These are phyloP conservation scores for Tremella fuciformis DNA, from an alignment of 768 basidiomycete genomes.

Conservation along the genomic window DNA sequence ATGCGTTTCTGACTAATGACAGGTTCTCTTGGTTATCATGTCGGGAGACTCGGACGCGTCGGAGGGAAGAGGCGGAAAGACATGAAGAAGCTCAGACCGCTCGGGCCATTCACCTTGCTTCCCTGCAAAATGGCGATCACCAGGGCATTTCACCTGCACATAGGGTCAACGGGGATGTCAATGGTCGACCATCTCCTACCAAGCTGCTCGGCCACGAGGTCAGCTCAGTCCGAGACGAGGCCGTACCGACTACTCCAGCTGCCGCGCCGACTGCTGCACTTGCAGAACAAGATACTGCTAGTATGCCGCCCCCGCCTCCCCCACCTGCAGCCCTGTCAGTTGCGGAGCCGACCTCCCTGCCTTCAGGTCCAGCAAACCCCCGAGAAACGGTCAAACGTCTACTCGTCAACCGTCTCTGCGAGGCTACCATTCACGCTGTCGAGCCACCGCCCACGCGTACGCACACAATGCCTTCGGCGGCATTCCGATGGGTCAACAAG, in stretches of 20 bases:
- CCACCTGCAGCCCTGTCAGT: background rate
- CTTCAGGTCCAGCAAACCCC: background rate
- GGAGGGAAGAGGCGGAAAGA: constrained; percentile 8
- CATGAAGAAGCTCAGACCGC: constrained; percentile 4
- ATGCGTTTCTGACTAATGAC: constrained; percentile 2
- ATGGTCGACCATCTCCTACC: background rate
- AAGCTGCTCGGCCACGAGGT: background rate
- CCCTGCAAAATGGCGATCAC: constrained; percentile 17
- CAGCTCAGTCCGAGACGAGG: constrained; percentile 9
- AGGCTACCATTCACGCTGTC: background rate
- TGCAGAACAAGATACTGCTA: too few species aligned
- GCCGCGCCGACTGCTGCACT: background rate
- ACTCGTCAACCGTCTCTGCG: background rate
- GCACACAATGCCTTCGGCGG: background rate
- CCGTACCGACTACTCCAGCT: background rate
- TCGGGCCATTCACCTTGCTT: constrained; percentile 4
- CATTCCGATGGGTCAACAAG: constrained; percentile 1
- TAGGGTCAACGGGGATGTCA: background rate
- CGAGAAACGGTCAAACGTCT: background rate
- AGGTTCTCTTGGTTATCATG: constrained; percentile 31
- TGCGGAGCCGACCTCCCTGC: background rate
- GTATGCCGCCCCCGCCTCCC: background rate
- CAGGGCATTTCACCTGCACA: background rate
- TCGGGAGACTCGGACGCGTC: constrained; percentile 16
- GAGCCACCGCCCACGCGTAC: background rate